Conservation (phyloP, 192 early-diverging fungal species). For the Phlyctochytrium arcticum region DNA sequence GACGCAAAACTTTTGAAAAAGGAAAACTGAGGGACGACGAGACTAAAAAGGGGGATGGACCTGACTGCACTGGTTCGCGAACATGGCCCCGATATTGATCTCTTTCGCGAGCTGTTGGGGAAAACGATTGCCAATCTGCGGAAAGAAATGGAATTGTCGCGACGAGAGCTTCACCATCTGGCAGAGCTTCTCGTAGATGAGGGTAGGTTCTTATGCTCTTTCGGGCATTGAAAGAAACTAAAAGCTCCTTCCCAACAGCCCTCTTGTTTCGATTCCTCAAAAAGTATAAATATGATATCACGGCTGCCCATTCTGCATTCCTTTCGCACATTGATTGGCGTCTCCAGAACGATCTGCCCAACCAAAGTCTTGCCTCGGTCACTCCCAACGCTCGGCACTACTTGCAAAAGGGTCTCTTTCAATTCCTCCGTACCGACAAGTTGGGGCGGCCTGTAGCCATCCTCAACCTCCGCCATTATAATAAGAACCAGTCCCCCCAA, state of each 20-base stretch:
- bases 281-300: conserved; percentile 24
- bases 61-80: background rate
- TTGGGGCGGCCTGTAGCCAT: conserved; percentile 31
- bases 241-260: no score
- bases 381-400: background rate
- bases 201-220: no score
- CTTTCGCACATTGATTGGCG: conserved; percentile 38
- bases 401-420: conserved; percentile 31
- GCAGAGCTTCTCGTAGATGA: conserved; percentile 27
- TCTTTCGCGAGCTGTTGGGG: conserved; percentile 1
- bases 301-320: conserved; percentile 7
- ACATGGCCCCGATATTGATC: conserved; percentile 2
- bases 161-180: conserved; percentile 22
- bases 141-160: conserved; percentile 27
- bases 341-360: conserved; percentile 24
- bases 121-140: conserved; percentile 11
- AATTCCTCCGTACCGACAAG: conserved; percentile 32
- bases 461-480: conserved; percentile 26
- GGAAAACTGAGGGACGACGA: no score
- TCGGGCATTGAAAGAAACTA: no score
- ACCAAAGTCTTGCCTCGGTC: conserved; percentile 2
- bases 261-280: conserved; percentile 33
- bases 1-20: no score
- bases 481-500: no score
- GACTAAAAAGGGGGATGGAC: conserved; percentile 7